phyloP scores from a whole-genome alignment of 495 filamentous ascomycete genomes.

The Parathielavia hyrcaniae region DNA sequence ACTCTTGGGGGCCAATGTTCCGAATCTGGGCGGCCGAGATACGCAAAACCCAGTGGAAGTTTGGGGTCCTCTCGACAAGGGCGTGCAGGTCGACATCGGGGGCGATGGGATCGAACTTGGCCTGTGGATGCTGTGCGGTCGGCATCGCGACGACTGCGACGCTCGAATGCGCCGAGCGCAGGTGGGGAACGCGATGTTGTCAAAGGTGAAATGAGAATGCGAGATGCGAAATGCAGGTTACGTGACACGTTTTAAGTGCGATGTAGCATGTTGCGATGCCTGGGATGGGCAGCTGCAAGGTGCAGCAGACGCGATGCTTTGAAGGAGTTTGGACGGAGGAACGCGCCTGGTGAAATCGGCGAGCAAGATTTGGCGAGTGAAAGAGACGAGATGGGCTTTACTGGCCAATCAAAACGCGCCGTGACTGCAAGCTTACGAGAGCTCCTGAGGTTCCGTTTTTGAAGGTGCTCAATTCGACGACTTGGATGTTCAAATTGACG shows the following conservation, averaged over 20 bases:
- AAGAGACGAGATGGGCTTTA: not conserved
- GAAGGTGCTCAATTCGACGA: not conserved
- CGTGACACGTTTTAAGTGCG: not conserved
- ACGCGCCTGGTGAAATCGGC: constrained; percentile 7
- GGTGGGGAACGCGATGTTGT: too few relatives aligned
- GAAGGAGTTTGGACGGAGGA: not conserved
- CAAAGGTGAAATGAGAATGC: too few relatives aligned
- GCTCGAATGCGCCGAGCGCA: not conserved
- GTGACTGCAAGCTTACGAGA: not conserved
- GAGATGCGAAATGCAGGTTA: not conserved
- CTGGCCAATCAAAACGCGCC: not conserved
- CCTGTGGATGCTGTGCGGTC: constrained; percentile 56
- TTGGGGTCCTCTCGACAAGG: constrained; percentile 68
- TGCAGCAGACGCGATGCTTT: constrained; percentile 1
- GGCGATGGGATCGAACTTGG: constrained; percentile 76
- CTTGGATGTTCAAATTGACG: not conserved
- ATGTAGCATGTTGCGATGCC: not conserved
- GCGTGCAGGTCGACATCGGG: constrained; percentile 69
- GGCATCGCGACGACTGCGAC: constrained; percentile 51
- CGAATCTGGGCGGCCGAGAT: constrained; percentile 70
- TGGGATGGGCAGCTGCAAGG: not conserved
- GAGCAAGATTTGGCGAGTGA: not conserved
- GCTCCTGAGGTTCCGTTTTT: not conserved
- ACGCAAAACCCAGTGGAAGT: constrained; percentile 74
- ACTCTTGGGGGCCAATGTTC: constrained; percentile 60